Evolutionary conservation across 345 rosid genomes (phyloP), one percentile per base, ranked within the genome.

Genomic region (Dimocarpus longan): DNA sequence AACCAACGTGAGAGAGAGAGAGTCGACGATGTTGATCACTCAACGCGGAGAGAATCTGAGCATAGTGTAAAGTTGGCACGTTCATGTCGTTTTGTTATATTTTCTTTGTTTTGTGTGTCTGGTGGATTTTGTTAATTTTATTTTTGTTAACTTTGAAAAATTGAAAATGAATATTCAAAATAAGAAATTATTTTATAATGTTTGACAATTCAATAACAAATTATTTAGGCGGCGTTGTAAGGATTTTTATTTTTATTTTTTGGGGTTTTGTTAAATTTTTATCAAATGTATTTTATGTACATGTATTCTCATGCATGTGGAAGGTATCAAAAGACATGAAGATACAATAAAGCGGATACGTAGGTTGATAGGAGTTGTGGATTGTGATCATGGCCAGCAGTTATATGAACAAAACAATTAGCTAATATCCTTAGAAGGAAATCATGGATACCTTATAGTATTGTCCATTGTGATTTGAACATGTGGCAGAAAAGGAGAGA

Each of bases 31-130:
- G 24, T 16, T 19, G 8, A 60, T 7, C 12, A 39, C 42, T 60
- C 67, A 52, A 81, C 87, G 82, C 84, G 82, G 78, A 73, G 71
- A 54, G 65, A 80, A 42, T 48, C 19, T 42, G 4, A 3, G 40
- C 44, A 6, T 48, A 3, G 21, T 71, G 74, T 32, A 62, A 68
- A 80, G 52, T 11, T 22, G 21, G 73, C 84, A 68, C 71, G 78
- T 77, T 62, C 48, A 59, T 40, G 71, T 32, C 19, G 7, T 32
- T 76, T 50, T 59, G 37, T 22, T 0, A 1, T 13, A 3, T 71
- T 24, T 46, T 46, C 1, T 10, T 42, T 5, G 12, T 50, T 15
- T 13, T 2, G 10, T 44, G 59, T 63, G 68, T 16, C 8, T 5
- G 7, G 78, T 37, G 22, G 76, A n/a, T 12, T 50, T 7, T 6